Percentiles rank a stretch among this genome's conserved stretches.
Conservation (phyloP, 176 grass and related monocot species). For the Rhynchospora tenuis region DNA sequence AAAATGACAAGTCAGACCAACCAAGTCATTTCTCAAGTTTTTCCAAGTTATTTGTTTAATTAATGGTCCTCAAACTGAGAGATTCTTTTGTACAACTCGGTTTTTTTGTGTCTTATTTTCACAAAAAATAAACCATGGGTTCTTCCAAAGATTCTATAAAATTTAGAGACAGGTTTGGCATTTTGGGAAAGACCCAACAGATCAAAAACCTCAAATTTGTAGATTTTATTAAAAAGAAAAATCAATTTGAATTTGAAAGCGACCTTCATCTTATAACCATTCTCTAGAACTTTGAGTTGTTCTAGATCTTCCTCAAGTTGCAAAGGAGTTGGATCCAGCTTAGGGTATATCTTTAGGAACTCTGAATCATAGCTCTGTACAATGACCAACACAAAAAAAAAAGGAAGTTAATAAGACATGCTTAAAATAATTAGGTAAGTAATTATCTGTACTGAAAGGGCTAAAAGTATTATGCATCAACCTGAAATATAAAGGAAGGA, state of each 20-base stretch:
- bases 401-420: neutral
- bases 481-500: neutral
- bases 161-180: neutral
- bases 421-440: neutral
- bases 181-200: neutral
- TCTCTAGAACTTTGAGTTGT: slow-evolving; percentile 97
- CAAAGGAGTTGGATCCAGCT: slow-evolving; percentile 61
- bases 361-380: slow-evolving; percentile 75
- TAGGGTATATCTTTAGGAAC: slow-evolving; percentile 87
- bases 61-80: neutral
- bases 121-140: neutral
- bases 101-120: neutral
- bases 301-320: slow-evolving; percentile 94
- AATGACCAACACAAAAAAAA: neutral
- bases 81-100: neutral
- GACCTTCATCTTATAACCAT: slow-evolving; percentile 97
- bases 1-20: neutral
- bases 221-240: neutral
- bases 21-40: neutral
- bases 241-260: slow-evolving; percentile 20
- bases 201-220: neutral
- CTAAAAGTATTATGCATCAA: neutral
- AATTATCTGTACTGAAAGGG: neutral
- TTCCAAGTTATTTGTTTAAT: neutral
- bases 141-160: neutral